Percentiles rank a stretch among this genome's conserved stretches.
Conservation (phyloP, 768 basidiomycete species). For the Tricholoma bakamatsutake region DNA sequence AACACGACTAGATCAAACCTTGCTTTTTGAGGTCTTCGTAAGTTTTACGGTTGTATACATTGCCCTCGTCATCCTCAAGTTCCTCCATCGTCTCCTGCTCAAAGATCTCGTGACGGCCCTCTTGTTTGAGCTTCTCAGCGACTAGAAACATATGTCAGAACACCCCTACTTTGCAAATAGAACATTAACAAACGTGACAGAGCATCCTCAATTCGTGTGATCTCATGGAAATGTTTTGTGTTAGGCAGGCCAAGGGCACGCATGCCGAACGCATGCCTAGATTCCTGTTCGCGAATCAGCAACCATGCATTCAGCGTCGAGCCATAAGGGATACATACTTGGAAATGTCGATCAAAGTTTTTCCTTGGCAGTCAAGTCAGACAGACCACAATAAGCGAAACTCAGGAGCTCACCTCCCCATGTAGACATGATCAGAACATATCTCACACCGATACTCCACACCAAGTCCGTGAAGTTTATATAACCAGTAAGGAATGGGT, state of each 20-base stretch:
- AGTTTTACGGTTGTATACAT: constrained; percentile 98
- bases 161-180: not conserved
- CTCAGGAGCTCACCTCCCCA: constrained; percentile 67
- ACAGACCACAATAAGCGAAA: constrained; percentile 1
- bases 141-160: constrained; percentile 40
- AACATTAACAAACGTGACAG: constrained; percentile 65
- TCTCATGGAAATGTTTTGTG: constrained; percentile 99
- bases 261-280: constrained; percentile 97
- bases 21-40: constrained; percentile 97
- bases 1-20: constrained; percentile 60
- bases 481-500: constrained; percentile 98
- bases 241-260: constrained; percentile 94
- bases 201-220: constrained; percentile 95
- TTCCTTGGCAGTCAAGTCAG: constrained; percentile 44
- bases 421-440: constrained; percentile 93
- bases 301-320: not conserved
- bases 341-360: constrained; percentile 96
- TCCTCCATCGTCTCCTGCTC: constrained; percentile 97
- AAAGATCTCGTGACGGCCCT: constrained; percentile 92
- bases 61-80: constrained; percentile 96
- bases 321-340: constrained; percentile 37
- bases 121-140: constrained; percentile 94
- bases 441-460: constrained; percentile 98
- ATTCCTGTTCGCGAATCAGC: constrained; percentile 53
- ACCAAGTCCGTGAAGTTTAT: constrained; percentile 97